Percentiles rank a stretch among this genome's conserved stretches.
Conservation (phyloP, 1,284 basidiomycete genomes). For the Caloboletus firmus region DNA sequence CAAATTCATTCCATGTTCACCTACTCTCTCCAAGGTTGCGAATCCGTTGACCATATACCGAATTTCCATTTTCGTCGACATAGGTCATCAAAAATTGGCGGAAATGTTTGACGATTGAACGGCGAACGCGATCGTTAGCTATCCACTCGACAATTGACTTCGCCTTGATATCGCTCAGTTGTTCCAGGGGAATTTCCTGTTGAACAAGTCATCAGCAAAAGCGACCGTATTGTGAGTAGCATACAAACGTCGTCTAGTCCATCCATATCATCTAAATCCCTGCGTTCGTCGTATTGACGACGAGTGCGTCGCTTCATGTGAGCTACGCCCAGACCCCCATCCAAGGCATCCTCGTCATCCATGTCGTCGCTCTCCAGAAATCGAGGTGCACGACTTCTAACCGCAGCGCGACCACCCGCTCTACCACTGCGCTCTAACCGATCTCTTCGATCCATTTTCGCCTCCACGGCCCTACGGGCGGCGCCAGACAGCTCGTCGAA, state of each 20-base stretch:
- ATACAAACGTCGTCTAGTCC: constrained; percentile 75
- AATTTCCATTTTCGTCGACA: constrained; percentile 87
- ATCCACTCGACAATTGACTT: constrained; percentile 98
- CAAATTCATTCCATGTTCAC: constrained; percentile 32
- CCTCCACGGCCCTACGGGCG: constrained; percentile 83
- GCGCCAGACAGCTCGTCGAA: constrained; percentile 71
- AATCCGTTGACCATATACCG: constrained; percentile 94
- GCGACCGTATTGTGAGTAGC: not conserved
- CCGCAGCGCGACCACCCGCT: constrained; percentile 66
- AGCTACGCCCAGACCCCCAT: constrained; percentile 52
- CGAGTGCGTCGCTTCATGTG: constrained; percentile 79
- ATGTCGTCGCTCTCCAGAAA: constrained; percentile 76
- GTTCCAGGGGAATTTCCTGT: constrained; percentile 93
- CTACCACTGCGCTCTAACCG: constrained; percentile 67
- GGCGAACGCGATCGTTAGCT: constrained; percentile 84
- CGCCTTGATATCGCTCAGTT: constrained; percentile 96
- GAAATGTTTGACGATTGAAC: constrained; percentile 92
- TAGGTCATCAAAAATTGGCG: constrained; percentile 95
- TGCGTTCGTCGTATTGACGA: constrained; percentile 85
- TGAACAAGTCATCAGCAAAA: constrained; percentile 6
- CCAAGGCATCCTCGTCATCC: constrained; percentile 62
- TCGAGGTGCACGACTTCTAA: constrained; percentile 77
- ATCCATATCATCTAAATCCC: constrained; percentile 82
- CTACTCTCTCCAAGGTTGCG: constrained; percentile 91
- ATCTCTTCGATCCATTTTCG: constrained; percentile 87